A percentile compares a stretch with the other conserved stretches of the same genome.
phyloP scores from a whole-genome alignment of 331 rosid genomes.

The Rosa hybrid region DNA sequence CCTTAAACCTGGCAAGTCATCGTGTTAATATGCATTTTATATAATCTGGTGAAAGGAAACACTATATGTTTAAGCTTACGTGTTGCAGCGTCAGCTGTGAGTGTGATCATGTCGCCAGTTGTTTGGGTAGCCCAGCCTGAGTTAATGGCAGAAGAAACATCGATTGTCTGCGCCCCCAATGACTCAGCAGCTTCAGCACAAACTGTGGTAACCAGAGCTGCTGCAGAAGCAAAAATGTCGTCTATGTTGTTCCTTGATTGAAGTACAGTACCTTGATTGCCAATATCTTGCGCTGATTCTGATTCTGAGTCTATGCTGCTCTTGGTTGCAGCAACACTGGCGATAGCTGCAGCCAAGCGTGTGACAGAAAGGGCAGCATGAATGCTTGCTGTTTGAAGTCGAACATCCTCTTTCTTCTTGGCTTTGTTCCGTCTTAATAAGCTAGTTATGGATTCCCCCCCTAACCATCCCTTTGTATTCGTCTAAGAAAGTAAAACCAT shows the following conservation, averaged over 20 bases:
- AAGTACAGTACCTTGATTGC: neutral
- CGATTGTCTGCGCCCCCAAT: constrained; percentile 20
- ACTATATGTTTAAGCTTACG: neutral
- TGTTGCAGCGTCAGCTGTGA: constrained; percentile 32
- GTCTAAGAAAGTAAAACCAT: neutral
- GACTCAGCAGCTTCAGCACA: constrained; percentile 35
- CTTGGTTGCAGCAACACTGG: constrained; percentile 25
- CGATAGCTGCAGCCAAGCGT: constrained; percentile 33
- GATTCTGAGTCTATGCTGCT: neutral
- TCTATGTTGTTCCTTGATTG: neutral
- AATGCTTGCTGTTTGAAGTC: constrained; percentile 26
- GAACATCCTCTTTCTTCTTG: constrained; percentile 27
- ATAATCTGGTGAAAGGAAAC: neutral
- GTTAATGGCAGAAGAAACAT: constrained; percentile 29
- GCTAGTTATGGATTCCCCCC: constrained; percentile 13
- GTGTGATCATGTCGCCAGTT: constrained; percentile 21
- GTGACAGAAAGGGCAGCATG: constrained; percentile 33
- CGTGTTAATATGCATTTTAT: neutral
- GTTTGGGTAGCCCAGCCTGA: constrained; percentile 30
- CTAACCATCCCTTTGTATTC: constrained; percentile 12
- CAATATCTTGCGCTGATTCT: constrained; percentile 1
- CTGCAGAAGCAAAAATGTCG: constrained; percentile 24
- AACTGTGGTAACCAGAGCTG: constrained; percentile 28
- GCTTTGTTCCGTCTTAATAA: constrained; percentile 4
- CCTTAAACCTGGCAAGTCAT: constrained; percentile 23